A percentile compares a stretch with the other conserved stretches of the same genome.
Conservation (phyloP, 2,329 filamentous ascomycete genomes). For the Colletotrichum trifolii region DNA sequence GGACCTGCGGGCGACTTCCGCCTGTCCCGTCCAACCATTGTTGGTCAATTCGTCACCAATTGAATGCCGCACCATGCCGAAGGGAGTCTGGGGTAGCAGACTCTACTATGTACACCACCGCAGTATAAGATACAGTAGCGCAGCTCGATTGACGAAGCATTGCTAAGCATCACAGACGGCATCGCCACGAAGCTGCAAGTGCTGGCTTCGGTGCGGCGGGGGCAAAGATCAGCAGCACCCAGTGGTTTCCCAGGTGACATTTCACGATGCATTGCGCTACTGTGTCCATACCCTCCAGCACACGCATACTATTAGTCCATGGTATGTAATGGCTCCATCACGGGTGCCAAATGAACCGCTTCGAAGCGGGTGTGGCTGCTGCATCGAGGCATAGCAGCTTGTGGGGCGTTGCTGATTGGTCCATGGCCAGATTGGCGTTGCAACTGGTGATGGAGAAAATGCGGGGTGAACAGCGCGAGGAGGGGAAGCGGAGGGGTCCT, state of each 20-base stretch:
- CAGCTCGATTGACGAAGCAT: too few relatives aligned
- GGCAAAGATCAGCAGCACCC: slow-evolving; percentile 12
- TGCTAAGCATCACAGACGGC: too few relatives aligned
- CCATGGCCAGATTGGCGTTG: slow-evolving; percentile 4
- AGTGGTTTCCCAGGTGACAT: slow-evolving; percentile 16
- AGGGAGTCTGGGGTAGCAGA: too few relatives aligned
- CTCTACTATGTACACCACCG: too few relatives aligned
- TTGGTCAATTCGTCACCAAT: not conserved
- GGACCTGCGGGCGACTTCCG: slow-evolving; percentile 9
- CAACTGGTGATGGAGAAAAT: slow-evolving; percentile 31
- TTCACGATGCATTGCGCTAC: not conserved
- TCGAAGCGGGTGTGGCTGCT: slow-evolving; percentile 32
- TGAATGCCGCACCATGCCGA: not conserved
- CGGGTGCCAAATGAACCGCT: slow-evolving; percentile 24
- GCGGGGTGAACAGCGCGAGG: slow-evolving; percentile 26
- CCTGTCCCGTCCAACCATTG: slow-evolving; percentile 3
- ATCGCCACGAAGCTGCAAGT: too few relatives aligned
- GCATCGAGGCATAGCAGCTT: slow-evolving; percentile 7
- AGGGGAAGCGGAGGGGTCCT: slow-evolving; percentile 22
- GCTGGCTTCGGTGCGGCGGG: too few relatives aligned
- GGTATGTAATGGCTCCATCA: not conserved
- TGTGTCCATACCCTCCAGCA: not conserved
- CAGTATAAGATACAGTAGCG: too few relatives aligned
- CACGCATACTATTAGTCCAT: not conserved
- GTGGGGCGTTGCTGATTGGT: slow-evolving; percentile 10